These are phyloP conservation scores for Penicillium carneum DNA, from an alignment of 2,329 filamentous ascomycete species.

Conservation along the genomic window DNA sequence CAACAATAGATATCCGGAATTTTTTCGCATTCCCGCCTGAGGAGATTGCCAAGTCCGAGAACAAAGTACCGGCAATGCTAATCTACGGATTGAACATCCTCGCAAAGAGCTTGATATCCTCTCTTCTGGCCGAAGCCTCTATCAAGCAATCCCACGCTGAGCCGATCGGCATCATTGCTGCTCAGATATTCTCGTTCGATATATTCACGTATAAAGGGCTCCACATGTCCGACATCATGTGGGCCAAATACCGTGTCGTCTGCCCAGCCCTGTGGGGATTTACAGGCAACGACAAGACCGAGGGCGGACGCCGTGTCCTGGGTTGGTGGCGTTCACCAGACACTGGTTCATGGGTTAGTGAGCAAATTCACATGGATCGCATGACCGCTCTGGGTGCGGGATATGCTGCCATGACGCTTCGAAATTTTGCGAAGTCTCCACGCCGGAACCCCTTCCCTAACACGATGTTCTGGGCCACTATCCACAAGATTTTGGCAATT, in stretches of 20 bases:
- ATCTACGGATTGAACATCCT: conserved; percentile 80
- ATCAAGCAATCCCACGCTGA: conserved; percentile 73
- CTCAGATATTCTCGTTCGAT: conserved; percentile 74
- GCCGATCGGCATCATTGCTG: conserved; percentile 77
- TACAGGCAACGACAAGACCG: conserved; percentile 75
- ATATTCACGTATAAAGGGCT: conserved; percentile 72
- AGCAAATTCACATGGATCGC: conserved; percentile 78
- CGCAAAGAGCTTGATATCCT: conserved; percentile 73
- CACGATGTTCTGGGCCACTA: conserved; percentile 79
- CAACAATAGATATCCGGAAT: conserved; percentile 63
- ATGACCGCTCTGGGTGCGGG: conserved; percentile 86
- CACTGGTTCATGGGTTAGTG: conserved; percentile 66
- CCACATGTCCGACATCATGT: conserved; percentile 80
- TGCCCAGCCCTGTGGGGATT: conserved; percentile 89
- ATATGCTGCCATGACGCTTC: conserved; percentile 80
- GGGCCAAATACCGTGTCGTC: conserved; percentile 80
- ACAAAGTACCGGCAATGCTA: conserved; percentile 68
- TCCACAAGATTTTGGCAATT: conserved; percentile 79
- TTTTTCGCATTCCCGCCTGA: conserved; percentile 59
- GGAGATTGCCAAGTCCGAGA: conserved; percentile 50
- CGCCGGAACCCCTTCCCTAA: conserved; percentile 79
- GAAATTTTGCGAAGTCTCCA: conserved; percentile 76
- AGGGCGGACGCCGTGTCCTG: conserved; percentile 69
- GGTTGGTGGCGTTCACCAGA: conserved; percentile 72
- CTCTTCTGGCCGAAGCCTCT: conserved; percentile 72